These are phyloP conservation scores for Yamadazyma pseudoaaseri DNA, from an alignment of 1,139 yeast genomes.

Conservation along the genomic window DNA sequence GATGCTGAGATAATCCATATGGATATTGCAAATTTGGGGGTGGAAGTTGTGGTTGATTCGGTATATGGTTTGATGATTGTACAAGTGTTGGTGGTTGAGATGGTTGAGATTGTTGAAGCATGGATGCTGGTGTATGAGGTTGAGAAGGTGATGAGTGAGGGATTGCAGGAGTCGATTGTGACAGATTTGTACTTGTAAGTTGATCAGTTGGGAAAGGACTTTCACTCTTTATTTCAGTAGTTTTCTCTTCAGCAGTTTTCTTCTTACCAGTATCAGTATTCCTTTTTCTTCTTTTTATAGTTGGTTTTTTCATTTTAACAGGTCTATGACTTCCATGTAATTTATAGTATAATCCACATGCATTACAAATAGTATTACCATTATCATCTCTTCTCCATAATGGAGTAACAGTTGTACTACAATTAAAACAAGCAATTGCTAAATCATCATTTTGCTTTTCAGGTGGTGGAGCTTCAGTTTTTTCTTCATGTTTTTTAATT, in stretches of 20 bases:
- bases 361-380: slow-evolving; percentile 84
- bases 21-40: slow-evolving; percentile 7
- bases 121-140: background rate
- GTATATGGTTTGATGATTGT: background rate
- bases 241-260: background rate
- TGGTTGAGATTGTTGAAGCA: background rate
- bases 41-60: background rate
- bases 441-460: slow-evolving; percentile 30
- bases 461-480: slow-evolving; percentile 1
- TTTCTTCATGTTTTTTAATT: slow-evolving; percentile 18
- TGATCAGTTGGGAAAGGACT: background rate
- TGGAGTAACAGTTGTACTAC: slow-evolving; percentile 83
- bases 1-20: slow-evolving; percentile 16
- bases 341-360: slow-evolving; percentile 79
- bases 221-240: background rate
- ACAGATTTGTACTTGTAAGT: background rate
- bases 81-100: background rate
- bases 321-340: slow-evolving; percentile 82
- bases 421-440: slow-evolving; percentile 77
- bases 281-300: slow-evolving; percentile 74
- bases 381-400: slow-evolving; percentile 82
- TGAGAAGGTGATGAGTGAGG: background rate
- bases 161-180: background rate
- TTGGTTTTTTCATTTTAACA: slow-evolving; percentile 66
- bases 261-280: slow-evolving; percentile 19